Base-by-base conservation (phyloP, 495 filamentous ascomycete species). In the Ascodesmis nigricans region DNA sequence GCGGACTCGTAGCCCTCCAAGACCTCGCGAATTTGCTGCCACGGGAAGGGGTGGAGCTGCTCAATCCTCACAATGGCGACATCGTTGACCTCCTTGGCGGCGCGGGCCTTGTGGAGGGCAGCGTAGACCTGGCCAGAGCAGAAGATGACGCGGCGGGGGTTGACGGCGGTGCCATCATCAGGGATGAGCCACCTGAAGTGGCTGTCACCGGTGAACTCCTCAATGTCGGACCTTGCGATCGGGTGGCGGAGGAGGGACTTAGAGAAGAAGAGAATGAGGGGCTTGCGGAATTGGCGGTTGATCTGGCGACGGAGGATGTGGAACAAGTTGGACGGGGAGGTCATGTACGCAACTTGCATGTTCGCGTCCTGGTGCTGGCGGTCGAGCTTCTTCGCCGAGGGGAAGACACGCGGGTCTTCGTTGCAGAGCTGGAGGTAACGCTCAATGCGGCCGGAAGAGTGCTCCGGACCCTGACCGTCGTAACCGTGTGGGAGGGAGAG, bases 331-430 rank as follows among this genome's bases (percentile, higher is more conserved):
- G 87, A 61, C 22, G 87, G 87, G 14, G 66, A 72, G 16, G 83
- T 97, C 73, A 84, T 78, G 66, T 78, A 90, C 38, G 69, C 78
- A 55, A 97, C 74, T 64, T 97, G 87, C 81, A 97, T 91, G 60
- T 97, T 97, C 66, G 78, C 90, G 60, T 97, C 87, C 60, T 97
- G 87, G 63, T 97, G 87, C 57, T 97, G 87, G 47, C 87, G 81
- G 20, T 92, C 74, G 31, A 95, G 69, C 64, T 87, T 92, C 41
- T 90, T 78, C 15, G 62, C 58, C 2, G 67, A 59, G 29, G 87
- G 87, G 70, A 80, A 95, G 40, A 90, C 63, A 35, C 90, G 77
- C 21, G 87, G 81, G 56, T 97, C 87, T 56, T 97, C 87, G 60
- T 97, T 95, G 60, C 78, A 91, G 42, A 97, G 71, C 58, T 95